Evolutionary conservation across 2,329 filamentous ascomycete genomes (phyloP), one percentile per base, ranked within the genome.

Genomic region (Endocalyx cinctus): DNA sequence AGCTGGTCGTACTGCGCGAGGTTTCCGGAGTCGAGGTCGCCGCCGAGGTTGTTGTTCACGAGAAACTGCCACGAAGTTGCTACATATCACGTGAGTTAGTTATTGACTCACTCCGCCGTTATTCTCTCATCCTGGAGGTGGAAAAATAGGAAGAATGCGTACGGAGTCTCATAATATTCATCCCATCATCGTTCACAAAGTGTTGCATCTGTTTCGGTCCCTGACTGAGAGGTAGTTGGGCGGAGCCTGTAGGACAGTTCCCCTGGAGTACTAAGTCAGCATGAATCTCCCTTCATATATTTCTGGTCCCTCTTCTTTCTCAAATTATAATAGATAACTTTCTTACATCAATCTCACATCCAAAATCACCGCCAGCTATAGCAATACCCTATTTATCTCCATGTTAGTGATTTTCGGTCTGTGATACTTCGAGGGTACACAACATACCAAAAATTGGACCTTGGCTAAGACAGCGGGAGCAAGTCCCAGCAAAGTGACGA

Each of bases 41-140:
- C 68, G 17, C 70, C 71, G n/a, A 71, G 53, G 27, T 69, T 55
- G 42, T 67, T 65, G 44, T 70, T 70, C 36, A 70, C 60, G n/a
- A 81, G 64, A 44, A 67, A 79, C 45, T 81, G 76, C 77, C 77
- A 81, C 14, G 64, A 65, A 17, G 74, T 67, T 6, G 74, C 54
- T 59, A 25, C 10, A 11, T 13, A 22, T 17, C 14, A 10, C n/a
- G 5, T 10, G 12, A 7, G 25, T 11, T 50, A 48, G 27, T 51
- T 58, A 47, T 64, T 72, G 7, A 82, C 59, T 23, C 75, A 68
- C 53, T 78, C 71, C 25, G 74, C 58, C 48, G 78, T 79, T 33
- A 79, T 58, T 29, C 64, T 60, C 45, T 73, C 67, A 27, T 72
- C 64, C 11, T 62, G n/a, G n/a, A n/a, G n/a, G n/a, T n/a, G n/a